These are phyloP conservation scores for Pseudohalonectria lignicola DNA, from an alignment of 2,329 filamentous ascomycete genomes.

Conservation along the genomic window DNA sequence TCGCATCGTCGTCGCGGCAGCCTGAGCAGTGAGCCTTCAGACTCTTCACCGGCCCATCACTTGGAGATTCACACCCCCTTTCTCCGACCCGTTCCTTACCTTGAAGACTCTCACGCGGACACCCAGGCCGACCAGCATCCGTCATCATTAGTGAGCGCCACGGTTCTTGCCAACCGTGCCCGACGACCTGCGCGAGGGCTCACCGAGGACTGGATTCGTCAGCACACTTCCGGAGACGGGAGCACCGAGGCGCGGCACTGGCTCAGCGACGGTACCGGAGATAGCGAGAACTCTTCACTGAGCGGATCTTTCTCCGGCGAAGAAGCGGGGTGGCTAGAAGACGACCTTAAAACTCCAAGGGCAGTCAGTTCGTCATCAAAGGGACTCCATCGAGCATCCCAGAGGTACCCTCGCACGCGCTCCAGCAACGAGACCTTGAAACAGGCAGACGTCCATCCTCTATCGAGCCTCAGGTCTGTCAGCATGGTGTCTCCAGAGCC, in stretches of 20 bases:
- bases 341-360: slow-evolving; percentile 36
- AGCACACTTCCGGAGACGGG: slow-evolving; percentile 63
- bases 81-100: slow-evolving; percentile 42
- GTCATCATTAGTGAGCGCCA: slow-evolving; percentile 35
- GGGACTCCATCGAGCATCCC: slow-evolving; percentile 15
- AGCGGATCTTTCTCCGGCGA: slow-evolving; percentile 50
- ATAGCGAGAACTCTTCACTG: slow-evolving; percentile 66
- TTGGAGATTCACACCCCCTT: slow-evolving; percentile 53
- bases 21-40: slow-evolving; percentile 43
- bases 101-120: slow-evolving; percentile 23
- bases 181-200: slow-evolving; percentile 50
- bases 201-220: slow-evolving; percentile 78
- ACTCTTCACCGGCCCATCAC: slow-evolving; percentile 49
- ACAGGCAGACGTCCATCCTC: slow-evolving; percentile 19
- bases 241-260: slow-evolving; percentile 66
- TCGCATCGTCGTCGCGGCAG: slow-evolving; percentile 37
- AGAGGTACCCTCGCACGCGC: slow-evolving; percentile 29
- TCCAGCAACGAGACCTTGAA: slow-evolving; percentile 48
- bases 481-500: slow-evolving; percentile 14
- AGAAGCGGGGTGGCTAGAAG: slow-evolving; percentile 34
- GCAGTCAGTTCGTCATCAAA: slow-evolving; percentile 22
- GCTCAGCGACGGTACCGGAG: slow-evolving; percentile 68
- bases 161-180: slow-evolving; percentile 52
- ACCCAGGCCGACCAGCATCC: slow-evolving; percentile 16
- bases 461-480: slow-evolving; percentile 4